phyloP scores from a whole-genome alignment of 2,329 filamentous ascomycete genomes.

The Neoscytalidium dimidiatum region DNA sequence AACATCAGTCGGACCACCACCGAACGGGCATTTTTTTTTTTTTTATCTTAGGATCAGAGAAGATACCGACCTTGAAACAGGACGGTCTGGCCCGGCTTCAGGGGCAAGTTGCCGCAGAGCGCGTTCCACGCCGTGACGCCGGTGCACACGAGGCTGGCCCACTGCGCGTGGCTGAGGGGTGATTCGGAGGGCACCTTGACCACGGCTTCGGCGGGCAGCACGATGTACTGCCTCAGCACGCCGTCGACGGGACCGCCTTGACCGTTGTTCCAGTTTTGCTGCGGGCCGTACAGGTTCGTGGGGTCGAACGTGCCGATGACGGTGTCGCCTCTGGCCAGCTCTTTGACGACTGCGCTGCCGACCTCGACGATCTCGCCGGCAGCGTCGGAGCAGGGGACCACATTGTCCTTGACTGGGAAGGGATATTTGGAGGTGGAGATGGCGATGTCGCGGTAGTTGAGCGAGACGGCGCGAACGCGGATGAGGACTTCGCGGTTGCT shows the following conservation, averaged over 20 bases:
- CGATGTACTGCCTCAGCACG: constrained; percentile 45
- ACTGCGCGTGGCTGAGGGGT: constrained; percentile 13
- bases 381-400: constrained; percentile 26
- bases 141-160: constrained; percentile 25
- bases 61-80: constrained; percentile 21
- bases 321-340: neutral
- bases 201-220: constrained; percentile 39
- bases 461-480: constrained; percentile 13
- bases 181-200: constrained; percentile 16
- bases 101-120: constrained; percentile 25
- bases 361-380: constrained; percentile 25
- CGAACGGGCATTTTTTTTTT: too few species aligned
- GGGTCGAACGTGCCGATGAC: neutral
- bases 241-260: constrained; percentile 40
- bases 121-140: constrained; percentile 27
- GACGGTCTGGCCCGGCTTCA: constrained; percentile 26
- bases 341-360: neutral
- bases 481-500: constrained; percentile 23
- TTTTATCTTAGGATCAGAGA: too few species aligned
- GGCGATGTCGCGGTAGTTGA: constrained; percentile 17
- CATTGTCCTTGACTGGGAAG: neutral
- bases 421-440: neutral
- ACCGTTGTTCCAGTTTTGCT: constrained; percentile 13
- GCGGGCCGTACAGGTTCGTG: constrained; percentile 16
- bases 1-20: neutral